phyloP scores from a whole-genome alignment of 148 eudicot species.

The Rhododendron mucronatum region DNA sequence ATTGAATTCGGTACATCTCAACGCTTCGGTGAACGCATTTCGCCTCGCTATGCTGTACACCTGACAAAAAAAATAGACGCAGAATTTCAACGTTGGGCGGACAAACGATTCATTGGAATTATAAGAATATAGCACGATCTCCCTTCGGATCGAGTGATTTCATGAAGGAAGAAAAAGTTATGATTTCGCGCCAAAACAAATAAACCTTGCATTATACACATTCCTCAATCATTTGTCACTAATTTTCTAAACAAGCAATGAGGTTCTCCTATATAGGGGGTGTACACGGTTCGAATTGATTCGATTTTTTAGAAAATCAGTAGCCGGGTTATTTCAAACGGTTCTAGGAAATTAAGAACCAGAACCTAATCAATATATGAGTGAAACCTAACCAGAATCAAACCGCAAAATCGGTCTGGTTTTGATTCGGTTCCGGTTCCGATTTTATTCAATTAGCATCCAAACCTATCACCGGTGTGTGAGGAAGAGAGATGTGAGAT shows the following conservation, averaged over 20 bases:
- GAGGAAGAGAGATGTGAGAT: too few species aligned
- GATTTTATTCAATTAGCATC: too few species aligned
- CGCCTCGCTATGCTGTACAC: slow-evolving; percentile 39
- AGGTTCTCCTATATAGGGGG: too few species aligned
- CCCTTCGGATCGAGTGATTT: background rate
- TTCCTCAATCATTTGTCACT: background rate
- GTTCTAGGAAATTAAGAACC: too few species aligned
- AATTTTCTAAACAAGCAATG: background rate
- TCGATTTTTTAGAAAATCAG: too few species aligned
- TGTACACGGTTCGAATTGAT: too few species aligned
- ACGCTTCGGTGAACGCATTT: slow-evolving; percentile 34
- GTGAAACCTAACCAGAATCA: too few species aligned
- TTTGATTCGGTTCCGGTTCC: too few species aligned
- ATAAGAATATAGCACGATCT: background rate
- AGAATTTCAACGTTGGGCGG: background rate
- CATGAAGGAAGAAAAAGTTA: background rate
- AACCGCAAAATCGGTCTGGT: too few species aligned
- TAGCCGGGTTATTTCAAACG: too few species aligned
- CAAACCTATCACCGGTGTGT: too few species aligned
- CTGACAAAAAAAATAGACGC: slow-evolving; percentile 6
- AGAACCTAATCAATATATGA: too few species aligned
- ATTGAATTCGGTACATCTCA: slow-evolving; percentile 43
- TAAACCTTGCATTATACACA: background rate
- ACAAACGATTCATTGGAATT: background rate
- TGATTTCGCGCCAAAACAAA: background rate